Conservation (phyloP, 768 basidiomycete species). For the Xerocomellus amylosporus region DNA sequence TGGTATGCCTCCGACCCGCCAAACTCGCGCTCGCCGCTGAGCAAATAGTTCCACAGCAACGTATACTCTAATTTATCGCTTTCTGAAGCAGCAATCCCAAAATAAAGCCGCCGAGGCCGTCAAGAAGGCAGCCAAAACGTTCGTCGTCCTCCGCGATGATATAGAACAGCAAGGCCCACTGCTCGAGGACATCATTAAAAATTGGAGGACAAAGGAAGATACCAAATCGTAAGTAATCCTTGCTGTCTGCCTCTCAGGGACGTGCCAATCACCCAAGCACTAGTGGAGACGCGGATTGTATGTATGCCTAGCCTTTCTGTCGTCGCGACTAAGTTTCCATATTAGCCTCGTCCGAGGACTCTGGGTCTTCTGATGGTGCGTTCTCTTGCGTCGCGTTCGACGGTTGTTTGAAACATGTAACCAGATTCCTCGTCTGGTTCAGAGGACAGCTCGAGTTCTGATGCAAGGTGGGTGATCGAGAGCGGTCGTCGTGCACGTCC, state of each 20-base stretch:
- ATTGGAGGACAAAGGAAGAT: conserved; percentile 51
- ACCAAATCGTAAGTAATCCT: conserved; percentile 28
- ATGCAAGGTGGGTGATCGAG: conserved; percentile 21
- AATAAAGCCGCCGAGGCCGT: conserved; percentile 69
- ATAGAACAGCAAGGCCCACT: conserved; percentile 46
- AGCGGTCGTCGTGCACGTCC: conserved; percentile 2
- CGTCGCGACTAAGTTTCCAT: conserved; percentile 7
- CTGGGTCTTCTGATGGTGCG: conserved; percentile 28
- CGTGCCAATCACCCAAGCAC: conserved; percentile 4
- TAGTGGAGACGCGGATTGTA: conserved; percentile 23
- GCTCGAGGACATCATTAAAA: conserved; percentile 61
- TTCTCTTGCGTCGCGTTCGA: not conserved
- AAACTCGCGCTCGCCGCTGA: conserved; percentile 11
- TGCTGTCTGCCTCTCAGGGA: not conserved
- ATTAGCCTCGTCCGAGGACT: conserved; percentile 23
- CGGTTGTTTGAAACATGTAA: not conserved
- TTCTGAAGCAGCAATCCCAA: conserved; percentile 65
- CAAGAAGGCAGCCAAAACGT: conserved; percentile 66
- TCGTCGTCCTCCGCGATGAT: conserved; percentile 59
- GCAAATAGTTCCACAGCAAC: conserved; percentile 46
- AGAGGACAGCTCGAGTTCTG: conserved; percentile 24
- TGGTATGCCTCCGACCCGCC: conserved; percentile 36
- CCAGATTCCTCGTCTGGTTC: conserved; percentile 24
- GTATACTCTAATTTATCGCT: conserved; percentile 73
- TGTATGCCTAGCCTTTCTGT: conserved; percentile 9